These are phyloP conservation scores for Piromyces finnis DNA, from an alignment of 192 early-diverging fungal genomes.

Conservation along the genomic window DNA sequence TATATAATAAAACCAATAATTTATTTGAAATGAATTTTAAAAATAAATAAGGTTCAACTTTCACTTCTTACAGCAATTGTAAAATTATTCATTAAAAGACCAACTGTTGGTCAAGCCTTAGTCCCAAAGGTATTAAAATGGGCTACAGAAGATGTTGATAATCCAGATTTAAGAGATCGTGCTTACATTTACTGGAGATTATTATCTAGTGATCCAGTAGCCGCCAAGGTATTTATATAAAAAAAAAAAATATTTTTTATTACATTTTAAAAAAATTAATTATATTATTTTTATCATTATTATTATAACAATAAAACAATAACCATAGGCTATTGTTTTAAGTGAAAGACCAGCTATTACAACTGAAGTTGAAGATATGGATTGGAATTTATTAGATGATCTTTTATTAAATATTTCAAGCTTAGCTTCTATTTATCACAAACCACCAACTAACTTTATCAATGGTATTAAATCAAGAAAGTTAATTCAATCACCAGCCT, in stretches of 20 bases:
- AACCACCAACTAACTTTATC: slow-evolving; percentile 63
- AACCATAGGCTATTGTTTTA: slow-evolving; percentile 54
- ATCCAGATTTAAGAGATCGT: slow-evolving; percentile 88
- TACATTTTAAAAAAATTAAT: no score
- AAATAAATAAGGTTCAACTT: slow-evolving; percentile 56
- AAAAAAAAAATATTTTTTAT: no score
- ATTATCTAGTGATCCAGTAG: slow-evolving; percentile 79
- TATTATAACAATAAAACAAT: no score
- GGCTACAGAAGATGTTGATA: slow-evolving; percentile 75
- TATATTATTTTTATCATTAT: no score
- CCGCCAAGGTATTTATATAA: slow-evolving; percentile 51
- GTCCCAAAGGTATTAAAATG: slow-evolving; percentile 75
- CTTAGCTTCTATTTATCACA: slow-evolving; percentile 90
- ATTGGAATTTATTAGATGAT: slow-evolving; percentile 54
- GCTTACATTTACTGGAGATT: slow-evolving; percentile 97
- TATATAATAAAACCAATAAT: no score
- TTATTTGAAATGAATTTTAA: no score
- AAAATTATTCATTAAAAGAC: slow-evolving; percentile 87
- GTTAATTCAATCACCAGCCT: background rate
- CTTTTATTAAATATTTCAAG: slow-evolving; percentile 70
- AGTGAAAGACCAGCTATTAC: slow-evolving; percentile 73
- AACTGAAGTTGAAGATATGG: slow-evolving; percentile 31
- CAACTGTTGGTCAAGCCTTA: slow-evolving; percentile 62
- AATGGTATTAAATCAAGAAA: slow-evolving; percentile 9
- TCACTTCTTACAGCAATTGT: slow-evolving; percentile 78